A percentile compares a stretch with the other conserved stretches of the same genome.
Evolutionary conservation across 2,329 filamentous ascomycete genomes (phyloP).

Genomic region (Nemania bipapillata): DNA sequence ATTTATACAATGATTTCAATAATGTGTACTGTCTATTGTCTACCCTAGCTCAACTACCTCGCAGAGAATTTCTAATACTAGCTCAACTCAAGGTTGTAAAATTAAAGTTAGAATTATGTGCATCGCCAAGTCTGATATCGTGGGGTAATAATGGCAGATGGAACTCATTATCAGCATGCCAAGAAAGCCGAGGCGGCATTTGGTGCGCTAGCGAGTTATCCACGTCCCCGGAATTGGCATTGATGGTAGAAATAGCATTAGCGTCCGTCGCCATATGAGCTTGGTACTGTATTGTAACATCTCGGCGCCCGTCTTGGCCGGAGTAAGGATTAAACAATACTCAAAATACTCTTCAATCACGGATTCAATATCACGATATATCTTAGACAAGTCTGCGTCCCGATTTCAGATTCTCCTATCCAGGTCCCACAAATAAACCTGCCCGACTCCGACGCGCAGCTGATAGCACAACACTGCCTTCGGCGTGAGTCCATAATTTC

Average conservation of each 20-base stretch:
- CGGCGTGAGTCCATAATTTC: background rate
- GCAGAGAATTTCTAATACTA: background rate
- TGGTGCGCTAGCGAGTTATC: conserved; percentile 19
- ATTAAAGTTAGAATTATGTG: background rate
- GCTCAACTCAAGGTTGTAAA: background rate
- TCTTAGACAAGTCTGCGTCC: background rate
- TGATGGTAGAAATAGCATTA: conserved; percentile 7
- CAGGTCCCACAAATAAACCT: background rate
- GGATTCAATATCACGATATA: background rate
- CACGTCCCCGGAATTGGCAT: conserved; percentile 13
- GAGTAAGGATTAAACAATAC: background rate
- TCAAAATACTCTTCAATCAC: background rate
- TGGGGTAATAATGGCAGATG: conserved; percentile 13
- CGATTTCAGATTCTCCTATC: background rate
- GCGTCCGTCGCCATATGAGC: conserved; percentile 15
- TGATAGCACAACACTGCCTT: conserved; percentile 6
- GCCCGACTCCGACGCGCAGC: background rate
- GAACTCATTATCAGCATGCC: conserved; percentile 1
- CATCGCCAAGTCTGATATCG: conserved; percentile 20
- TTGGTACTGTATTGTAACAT: conserved; percentile 34
- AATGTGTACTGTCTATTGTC: no score
- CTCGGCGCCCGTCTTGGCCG: conserved; percentile 15
- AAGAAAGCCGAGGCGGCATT: conserved; percentile 28
- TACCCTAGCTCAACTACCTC: background rate
- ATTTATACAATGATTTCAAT: background rate